phyloP scores from a whole-genome alignment of 176 grass and related monocot species.

The Oryza nivara region DNA sequence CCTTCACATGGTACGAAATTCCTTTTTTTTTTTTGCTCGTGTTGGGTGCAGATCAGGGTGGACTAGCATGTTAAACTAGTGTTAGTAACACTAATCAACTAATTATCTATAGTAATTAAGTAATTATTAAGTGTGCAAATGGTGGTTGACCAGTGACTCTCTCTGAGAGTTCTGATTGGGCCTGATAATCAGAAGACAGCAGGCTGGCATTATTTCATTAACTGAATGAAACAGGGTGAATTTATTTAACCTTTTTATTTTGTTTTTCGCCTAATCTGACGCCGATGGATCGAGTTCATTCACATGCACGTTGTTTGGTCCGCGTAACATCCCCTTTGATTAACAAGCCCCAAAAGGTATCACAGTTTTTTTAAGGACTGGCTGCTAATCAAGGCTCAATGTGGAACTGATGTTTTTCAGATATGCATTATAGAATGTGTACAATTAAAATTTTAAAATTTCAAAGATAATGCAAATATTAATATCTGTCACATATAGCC shows the following conservation, averaged over 20 bases:
- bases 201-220: not conserved
- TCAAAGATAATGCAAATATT: no score
- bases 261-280: not conserved
- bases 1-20: not conserved
- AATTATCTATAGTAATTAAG: no score
- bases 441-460: not conserved
- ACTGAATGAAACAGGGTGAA: not conserved
- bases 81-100: not conserved
- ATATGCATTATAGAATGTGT: no score
- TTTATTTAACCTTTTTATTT: no score
- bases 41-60: not conserved
- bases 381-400: not conserved
- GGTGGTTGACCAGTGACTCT: constrained; percentile 17
- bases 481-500: not conserved
- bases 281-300: not conserved
- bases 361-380: not conserved
- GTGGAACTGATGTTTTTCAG: not conserved
- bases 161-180: not conserved
- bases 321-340: not conserved
- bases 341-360: not conserved
- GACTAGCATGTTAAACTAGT: not conserved
- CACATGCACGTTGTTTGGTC: not conserved
- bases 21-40: not conserved
- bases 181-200: not conserved
- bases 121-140: not conserved